Evolutionary conservation across 2,329 filamentous ascomycete species (phyloP), one percentile per base, ranked within the genome.

Genomic region (Penicillium sp.): DNA sequence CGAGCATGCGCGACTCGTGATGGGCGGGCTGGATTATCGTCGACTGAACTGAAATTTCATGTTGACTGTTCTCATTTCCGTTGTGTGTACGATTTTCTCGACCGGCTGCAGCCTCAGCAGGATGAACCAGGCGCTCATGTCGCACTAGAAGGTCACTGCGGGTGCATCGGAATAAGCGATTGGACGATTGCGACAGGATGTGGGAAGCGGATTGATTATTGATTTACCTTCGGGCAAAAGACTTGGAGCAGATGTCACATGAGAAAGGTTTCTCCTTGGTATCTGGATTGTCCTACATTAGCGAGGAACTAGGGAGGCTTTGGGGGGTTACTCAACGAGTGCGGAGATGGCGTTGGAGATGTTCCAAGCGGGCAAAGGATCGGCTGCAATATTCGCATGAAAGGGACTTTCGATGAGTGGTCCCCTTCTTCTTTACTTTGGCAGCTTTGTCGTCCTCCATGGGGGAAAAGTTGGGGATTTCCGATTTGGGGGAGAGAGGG

Each of bases 281-380:
- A 66, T 80, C 76, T 78, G 63, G 19, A 21, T 59, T 65, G 52
- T 58, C 47, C 62, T 53, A 57, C 43, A 64, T 72, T 68, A 74
- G 67, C 44, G 42, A 25, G 23, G 19, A 31, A 19, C 42, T n/a
- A 55, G 29, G 31, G 27, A 58, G 51, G 33, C 4, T n/a, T 50
- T 55, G 58, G 70, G 71, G n/a, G 71, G 71, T 70, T 71, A 74
- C 75, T 76, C 74, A 75, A 78, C 76, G 78, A 63, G 78, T 80
- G 72, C 78, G 76, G 72, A 80, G 77, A 75, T 80, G 78, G 64
- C 78, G 75, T 74, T 80, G 78, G 67, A 80, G 77, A 72, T 80
- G 78, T 69, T 80, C 78, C 61, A 80, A 66, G 50, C 78, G 76
- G 54, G 77, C 78, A 68, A 80, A 80, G 39, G 77, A 75, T 61